Conservation (phyloP, 345 rosid genomes). For the Lumnitzera littorea region DNA sequence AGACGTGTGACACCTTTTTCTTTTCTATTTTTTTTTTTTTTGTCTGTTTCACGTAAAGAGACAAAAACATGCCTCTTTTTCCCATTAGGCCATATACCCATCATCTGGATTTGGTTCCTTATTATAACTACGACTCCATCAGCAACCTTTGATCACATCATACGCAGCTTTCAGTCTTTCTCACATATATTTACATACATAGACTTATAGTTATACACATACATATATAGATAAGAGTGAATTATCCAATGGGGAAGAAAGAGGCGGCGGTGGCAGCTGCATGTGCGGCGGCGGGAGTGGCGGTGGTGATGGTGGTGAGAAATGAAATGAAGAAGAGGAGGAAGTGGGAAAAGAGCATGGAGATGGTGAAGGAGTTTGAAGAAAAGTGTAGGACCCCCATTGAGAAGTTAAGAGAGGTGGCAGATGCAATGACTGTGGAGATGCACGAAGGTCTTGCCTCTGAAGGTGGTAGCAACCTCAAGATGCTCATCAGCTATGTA, state of each 20-base stretch:
- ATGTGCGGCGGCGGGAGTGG: constrained; percentile 48
- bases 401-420: constrained; percentile 63
- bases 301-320: constrained; percentile 48
- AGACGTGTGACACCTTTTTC: too few relatives aligned
- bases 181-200: too few relatives aligned
- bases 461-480: constrained; percentile 85
- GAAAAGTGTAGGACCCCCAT: constrained; percentile 69
- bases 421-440: constrained; percentile 85
- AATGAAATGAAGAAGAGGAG: constrained; percentile 43
- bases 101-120: too few relatives aligned
- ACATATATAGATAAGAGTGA: too few relatives aligned
- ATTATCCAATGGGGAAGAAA: constrained; percentile 16
- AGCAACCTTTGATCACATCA: too few relatives aligned
- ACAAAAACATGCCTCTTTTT: too few relatives aligned
- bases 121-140: too few relatives aligned
- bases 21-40: too few relatives aligned
- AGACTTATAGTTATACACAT: too few relatives aligned
- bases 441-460: constrained; percentile 93
- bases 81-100: too few relatives aligned
- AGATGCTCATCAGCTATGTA: constrained; percentile 90
- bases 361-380: constrained; percentile 56
- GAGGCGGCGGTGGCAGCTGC: constrained; percentile 17
- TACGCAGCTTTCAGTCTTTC: too few relatives aligned
- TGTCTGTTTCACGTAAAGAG: too few relatives aligned
- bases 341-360: constrained; percentile 52